Conservation (phyloP, 108 stramenopile genomes). For the Cyclotella cryptica region DNA sequence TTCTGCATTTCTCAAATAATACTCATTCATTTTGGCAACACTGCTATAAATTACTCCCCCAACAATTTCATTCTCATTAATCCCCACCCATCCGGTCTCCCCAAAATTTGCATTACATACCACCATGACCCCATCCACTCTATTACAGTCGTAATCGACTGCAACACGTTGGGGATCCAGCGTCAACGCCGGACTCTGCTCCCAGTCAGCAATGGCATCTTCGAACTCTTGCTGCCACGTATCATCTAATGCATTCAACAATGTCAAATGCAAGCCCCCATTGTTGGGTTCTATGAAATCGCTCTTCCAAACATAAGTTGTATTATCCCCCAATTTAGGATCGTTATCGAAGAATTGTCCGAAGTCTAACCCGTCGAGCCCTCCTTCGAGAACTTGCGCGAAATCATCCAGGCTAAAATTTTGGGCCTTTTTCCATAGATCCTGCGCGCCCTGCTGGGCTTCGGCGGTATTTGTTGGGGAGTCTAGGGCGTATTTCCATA, state of each 20-base stretch:
- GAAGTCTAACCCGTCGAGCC: constrained; percentile 43
- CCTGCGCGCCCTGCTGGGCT: constrained; percentile 16
- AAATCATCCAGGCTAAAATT: constrained; percentile 49
- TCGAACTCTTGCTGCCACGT: constrained; percentile 66
- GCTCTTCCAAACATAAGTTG: constrained; percentile 56
- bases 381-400: constrained; percentile 30
- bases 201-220: constrained; percentile 69
- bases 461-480: constrained; percentile 17
- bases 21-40: constrained; percentile 85
- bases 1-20: constrained; percentile 67
- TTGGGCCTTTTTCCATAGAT: constrained; percentile 30
- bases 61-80: constrained; percentile 64
- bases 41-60: constrained; percentile 49
- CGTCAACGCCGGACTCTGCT: constrained; percentile 63
- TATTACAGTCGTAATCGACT: constrained; percentile 39
- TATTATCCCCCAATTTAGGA: constrained; percentile 66
- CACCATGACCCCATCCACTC: constrained; percentile 65
- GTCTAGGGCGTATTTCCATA: constrained; percentile 28
- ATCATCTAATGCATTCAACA: constrained; percentile 69
- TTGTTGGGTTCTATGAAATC: constrained; percentile 36
- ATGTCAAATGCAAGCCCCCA: constrained; percentile 61
- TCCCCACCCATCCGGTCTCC: constrained; percentile 79
- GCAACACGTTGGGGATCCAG: constrained; percentile 40
- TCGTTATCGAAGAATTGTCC: constrained; percentile 47
- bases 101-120: constrained; percentile 82